Conservation (phyloP, 257 asterid genomes). For the Ophiorrhiza pumila region DNA sequence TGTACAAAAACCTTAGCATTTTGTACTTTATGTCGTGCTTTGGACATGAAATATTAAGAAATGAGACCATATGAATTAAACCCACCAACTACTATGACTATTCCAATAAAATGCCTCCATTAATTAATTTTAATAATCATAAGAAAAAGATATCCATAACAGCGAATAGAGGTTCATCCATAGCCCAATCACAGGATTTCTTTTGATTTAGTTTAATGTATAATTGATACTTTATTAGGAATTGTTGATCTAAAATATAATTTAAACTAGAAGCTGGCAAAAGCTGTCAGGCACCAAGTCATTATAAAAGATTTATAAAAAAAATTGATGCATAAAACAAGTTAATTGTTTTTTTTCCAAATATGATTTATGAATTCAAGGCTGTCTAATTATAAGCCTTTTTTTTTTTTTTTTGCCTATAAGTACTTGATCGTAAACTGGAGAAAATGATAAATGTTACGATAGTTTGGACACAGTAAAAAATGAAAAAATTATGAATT, state of each 20-base stretch:
- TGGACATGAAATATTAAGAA: neutral
- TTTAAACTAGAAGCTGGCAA: conserved; percentile 14
- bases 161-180: neutral
- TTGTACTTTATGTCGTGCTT: neutral
- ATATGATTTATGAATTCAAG: neutral
- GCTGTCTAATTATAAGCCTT: too few relatives aligned
- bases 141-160: neutral
- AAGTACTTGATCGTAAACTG: too few relatives aligned
- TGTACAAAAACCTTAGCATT: neutral
- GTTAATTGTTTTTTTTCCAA: too few relatives aligned
- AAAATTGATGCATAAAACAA: neutral
- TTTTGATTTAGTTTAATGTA: neutral
- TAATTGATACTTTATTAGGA: neutral
- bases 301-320: neutral
- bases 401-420: too few relatives aligned
- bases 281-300: conserved; percentile 13
- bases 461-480: too few relatives aligned
- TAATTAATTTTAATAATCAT: neutral
- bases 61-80: neutral
- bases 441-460: too few relatives aligned
- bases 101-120: neutral
- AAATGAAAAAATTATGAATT: too few relatives aligned
- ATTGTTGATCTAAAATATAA: neutral
- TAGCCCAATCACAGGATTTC: neutral
- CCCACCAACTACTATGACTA: neutral